Evolutionary conservation across 768 basidiomycete species (phyloP), one percentile per base, ranked within the genome.

Genomic region (Pholiota molesta): DNA sequence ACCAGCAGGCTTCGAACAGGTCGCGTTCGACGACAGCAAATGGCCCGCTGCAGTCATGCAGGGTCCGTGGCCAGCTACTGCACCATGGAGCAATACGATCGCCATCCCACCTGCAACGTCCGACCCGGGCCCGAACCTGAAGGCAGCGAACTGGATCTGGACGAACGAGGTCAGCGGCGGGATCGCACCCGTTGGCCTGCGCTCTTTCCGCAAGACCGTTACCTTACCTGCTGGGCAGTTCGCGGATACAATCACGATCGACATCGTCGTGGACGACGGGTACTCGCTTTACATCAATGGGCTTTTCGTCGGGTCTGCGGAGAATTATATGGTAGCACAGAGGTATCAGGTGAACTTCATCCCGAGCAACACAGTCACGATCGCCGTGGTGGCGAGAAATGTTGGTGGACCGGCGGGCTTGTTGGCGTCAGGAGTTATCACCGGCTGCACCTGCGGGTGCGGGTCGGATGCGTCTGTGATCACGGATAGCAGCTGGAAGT

Each of bases 261-360:
- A 71, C 57, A 72, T 75, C 4, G 64, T 55, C 17, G 62, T 67
- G 0, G 75, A 76, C 55, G 66, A 75, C 39, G 70, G 37, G 40
- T 72, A 69, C 60, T 65, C 68, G 2, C 66, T 76, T 9, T 74
- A 72, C 45, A 61, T 76, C 39, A 75, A 76, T 42, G 74, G 75
- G 17, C 57, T 62, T 1, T 54, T 69, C 0, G 64, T 72, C 9
- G 74, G 73, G 1, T 69, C 71, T 5, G 73, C 69, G 64, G 64
- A 23, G 13, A 61, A 17, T 62, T 71, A 21, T n/a, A 40, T 16
- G 49, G 65, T 28, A 64, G 60, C 60, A 7, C 60, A 62, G 6
- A 52, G 49, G 40, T 63, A 55, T 66, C 29, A 66, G 52, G 33
- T 68, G 55, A 49, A 64, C 58, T 52, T 64, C 62, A 55, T 52